phyloP scores from a whole-genome alignment of 805 yeast species.

The Cyberlindnera maritima region DNA sequence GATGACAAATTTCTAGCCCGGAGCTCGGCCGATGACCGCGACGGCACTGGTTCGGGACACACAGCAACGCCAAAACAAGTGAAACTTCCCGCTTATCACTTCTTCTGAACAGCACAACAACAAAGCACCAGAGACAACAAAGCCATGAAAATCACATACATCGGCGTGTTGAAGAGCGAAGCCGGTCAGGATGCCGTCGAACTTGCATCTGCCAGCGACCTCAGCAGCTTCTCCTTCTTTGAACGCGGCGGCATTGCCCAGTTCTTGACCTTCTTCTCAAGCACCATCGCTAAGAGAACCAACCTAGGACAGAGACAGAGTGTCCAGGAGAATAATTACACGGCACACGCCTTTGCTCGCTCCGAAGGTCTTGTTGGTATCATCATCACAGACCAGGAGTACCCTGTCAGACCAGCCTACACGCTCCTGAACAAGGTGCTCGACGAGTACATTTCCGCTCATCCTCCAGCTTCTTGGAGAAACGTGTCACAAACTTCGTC shows the following conservation, averaged over 20 bases:
- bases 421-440: slow-evolving; percentile 85
- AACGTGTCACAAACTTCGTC: slow-evolving; percentile 43
- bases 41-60: neutral
- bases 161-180: slow-evolving; percentile 74
- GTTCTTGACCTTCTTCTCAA: slow-evolving; percentile 92
- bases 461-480: slow-evolving; percentile 74
- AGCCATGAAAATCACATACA: slow-evolving; percentile 83
- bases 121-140: neutral
- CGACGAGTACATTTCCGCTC: slow-evolving; percentile 84
- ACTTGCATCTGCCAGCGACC: slow-evolving; percentile 75
- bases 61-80: slow-evolving; percentile 1
- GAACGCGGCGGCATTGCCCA: slow-evolving; percentile 82
- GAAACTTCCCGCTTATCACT: slow-evolving; percentile 1
- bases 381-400: slow-evolving; percentile 88
- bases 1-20: slow-evolving; percentile 14
- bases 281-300: slow-evolving; percentile 88
- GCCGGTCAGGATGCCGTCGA: slow-evolving; percentile 65
- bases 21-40: neutral
- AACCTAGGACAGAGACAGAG: slow-evolving; percentile 87
- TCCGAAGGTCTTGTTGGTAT: slow-evolving; percentile 92
- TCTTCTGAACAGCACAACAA: neutral
- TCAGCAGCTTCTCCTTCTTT: slow-evolving; percentile 84
- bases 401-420: slow-evolving; percentile 96
- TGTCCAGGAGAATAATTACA: slow-evolving; percentile 81
- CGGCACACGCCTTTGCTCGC: slow-evolving; percentile 89